Conservation (phyloP, 805 yeast genomes). For the Sporopachydermia quercuum region DNA sequence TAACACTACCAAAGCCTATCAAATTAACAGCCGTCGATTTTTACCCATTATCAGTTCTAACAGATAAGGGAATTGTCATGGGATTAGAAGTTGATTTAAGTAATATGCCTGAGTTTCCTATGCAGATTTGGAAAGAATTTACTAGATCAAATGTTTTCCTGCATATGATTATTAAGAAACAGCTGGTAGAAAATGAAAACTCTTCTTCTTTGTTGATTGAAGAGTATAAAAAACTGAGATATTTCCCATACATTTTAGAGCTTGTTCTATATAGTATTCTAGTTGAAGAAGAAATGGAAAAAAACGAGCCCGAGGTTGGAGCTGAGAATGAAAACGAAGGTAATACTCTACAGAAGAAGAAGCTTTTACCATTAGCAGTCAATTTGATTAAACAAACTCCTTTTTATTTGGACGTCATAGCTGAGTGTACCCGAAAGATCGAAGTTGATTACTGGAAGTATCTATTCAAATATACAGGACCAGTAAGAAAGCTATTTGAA, state of each 20-base stretch:
- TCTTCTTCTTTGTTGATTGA: constrained; percentile 12
- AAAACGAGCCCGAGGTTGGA: no score
- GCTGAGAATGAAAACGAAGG: constrained; percentile 1
- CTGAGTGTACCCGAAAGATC: constrained; percentile 40
- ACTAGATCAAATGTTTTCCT: background rate
- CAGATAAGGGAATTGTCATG: constrained; percentile 31
- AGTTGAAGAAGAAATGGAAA: constrained; percentile 15
- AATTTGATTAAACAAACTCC: constrained; percentile 20
- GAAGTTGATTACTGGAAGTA: constrained; percentile 39
- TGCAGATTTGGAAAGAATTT: background rate
- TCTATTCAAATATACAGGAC: constrained; percentile 14
- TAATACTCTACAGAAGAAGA: constrained; percentile 7
- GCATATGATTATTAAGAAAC: background rate
- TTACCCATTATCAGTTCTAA: constrained; percentile 34
- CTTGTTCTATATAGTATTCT: constrained; percentile 21
- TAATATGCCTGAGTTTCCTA: constrained; percentile 2
- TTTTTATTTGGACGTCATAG: constrained; percentile 21
- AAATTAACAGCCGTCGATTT: constrained; percentile 24
- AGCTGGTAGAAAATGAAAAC: constrained; percentile 6
- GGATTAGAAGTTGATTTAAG: constrained; percentile 33
- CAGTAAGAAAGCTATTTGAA: constrained; percentile 20
- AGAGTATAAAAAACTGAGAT: constrained; percentile 18
- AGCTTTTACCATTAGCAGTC: constrained; percentile 11
- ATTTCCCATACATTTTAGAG: constrained; percentile 26
- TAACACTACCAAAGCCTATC: constrained; percentile 6